Percentiles rank a stretch among this genome's conserved stretches.
phyloP scores from a whole-genome alignment of 2,329 filamentous ascomycete species.

The Aspergillus viridinutans region DNA sequence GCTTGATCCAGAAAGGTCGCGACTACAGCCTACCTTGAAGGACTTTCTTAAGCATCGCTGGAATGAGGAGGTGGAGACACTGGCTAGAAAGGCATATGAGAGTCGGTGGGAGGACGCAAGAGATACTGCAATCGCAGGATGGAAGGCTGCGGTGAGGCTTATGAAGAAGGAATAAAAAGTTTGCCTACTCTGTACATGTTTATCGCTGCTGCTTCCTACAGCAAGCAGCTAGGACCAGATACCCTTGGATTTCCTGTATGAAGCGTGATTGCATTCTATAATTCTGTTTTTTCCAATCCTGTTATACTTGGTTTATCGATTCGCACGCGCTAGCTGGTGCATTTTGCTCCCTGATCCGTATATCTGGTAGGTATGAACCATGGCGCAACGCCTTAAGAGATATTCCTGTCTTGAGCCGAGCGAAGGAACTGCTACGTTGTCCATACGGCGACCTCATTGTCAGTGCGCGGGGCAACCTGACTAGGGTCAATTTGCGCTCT shows the following conservation, averaged over 20 bases:
- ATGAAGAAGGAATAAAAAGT: slow-evolving; percentile 32
- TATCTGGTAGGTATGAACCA: background rate
- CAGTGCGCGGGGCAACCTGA: background rate
- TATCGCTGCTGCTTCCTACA: background rate
- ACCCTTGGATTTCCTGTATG: background rate
- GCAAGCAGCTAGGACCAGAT: background rate
- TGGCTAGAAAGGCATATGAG: slow-evolving; percentile 62
- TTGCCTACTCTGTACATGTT: slow-evolving; percentile 1
- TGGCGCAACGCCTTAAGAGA: background rate
- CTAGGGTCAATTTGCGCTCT: background rate
- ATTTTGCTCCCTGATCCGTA: background rate
- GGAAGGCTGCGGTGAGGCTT: slow-evolving; percentile 44
- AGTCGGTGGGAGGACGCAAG: slow-evolving; percentile 63
- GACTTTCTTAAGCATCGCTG: slow-evolving; percentile 71
- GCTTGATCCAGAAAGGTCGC: background rate
- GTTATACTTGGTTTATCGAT: background rate
- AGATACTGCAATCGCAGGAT: slow-evolving; percentile 41
- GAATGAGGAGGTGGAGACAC: slow-evolving; percentile 68
- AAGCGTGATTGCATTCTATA: background rate
- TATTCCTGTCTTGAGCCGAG: background rate
- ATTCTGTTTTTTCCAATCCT: background rate
- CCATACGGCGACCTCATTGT: background rate
- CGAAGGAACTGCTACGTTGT: background rate
- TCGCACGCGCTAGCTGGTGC: background rate
- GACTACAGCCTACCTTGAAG: slow-evolving; percentile 46